Evolutionary conservation across 176 grass and related monocot genomes (phyloP).

Genomic region (Metroxylon sagu): DNA sequence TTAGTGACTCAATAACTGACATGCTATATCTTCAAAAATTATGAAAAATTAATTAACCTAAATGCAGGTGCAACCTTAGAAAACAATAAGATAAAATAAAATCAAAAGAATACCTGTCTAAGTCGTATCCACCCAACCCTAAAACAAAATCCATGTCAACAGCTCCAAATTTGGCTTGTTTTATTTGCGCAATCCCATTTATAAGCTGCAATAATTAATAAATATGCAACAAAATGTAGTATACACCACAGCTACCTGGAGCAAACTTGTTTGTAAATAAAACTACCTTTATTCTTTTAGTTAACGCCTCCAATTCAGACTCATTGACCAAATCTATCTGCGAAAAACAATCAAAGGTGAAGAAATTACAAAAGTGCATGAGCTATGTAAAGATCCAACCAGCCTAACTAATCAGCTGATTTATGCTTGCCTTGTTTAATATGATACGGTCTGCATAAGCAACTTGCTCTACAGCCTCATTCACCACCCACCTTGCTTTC

Average conservation of each 20-base stretch:
- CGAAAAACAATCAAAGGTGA: background rate
- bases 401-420: background rate
- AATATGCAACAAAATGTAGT: too few species aligned
- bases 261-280: background rate
- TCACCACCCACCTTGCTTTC: constrained; percentile 69
- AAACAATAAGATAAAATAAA: background rate
- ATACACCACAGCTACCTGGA: background rate
- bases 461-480: constrained; percentile 72
- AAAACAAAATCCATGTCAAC: constrained; percentile 76
- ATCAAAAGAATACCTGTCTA: constrained; percentile 33
- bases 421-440: constrained; percentile 50
- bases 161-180: constrained; percentile 35
- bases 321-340: constrained; percentile 62
- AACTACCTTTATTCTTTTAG: constrained; percentile 61
- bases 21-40: background rate
- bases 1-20: background rate
- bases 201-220: constrained; percentile 31
- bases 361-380: constrained; percentile 14
- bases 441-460: constrained; percentile 61
- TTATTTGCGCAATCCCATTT: constrained; percentile 57
- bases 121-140: constrained; percentile 62
- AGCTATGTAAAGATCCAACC: background rate
- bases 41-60: background rate
- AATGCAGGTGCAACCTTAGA: too few species aligned
- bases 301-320: constrained; percentile 36